Base-by-base conservation (phyloP, 129 eudicot species). In the Heracleum sosnowskyi region DNA sequence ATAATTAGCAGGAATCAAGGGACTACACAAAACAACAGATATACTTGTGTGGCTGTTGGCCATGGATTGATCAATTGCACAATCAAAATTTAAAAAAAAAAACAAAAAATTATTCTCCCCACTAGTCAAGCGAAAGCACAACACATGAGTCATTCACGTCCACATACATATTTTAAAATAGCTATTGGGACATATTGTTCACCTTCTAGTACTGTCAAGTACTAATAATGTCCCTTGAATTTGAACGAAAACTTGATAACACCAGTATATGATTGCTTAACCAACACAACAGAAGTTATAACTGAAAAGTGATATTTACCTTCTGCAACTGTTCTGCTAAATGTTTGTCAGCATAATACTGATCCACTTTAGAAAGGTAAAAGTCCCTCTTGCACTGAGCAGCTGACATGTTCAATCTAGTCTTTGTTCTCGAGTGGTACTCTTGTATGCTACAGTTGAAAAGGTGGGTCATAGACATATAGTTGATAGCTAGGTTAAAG, bases 271-370 rank as follows among this genome's bases (percentile, higher is more conserved):
- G 28, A 57, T 33, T 57, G 66, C 11, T 57, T 16, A 24, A 57
- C 31, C 24, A 57, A 26, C 66, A 55, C 66, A 57, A 57, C n/a
- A 13, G 66, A 57, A 57, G 6, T 64, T 28, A 10, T 28, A 2
- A n/a, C 71, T 47, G 11, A 75, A 46, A 26, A 10, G 33, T 8
- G 24, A 22, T 33, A 44, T 33, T 77, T 82, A 91, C 98, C 96
- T 94, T 94, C 81, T 94, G 92, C 76, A 91, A 12, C 12, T 97
- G 96, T 87, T 88, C 96, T 53, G 86, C 97, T 60, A 94, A 90
- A 74, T 84, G 83, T 73, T 76, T 89, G 39, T 86, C 33, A 77
- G 98, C 98, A 78, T 77, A 89, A 31, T 91, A 88, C 79, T 90
- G 87, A 28, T 94, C 98, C 73, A 90, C 93, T 82, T 91, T 91